These are phyloP conservation scores for Coriaria nepalensis DNA, from an alignment of 306 rosid species.

Conservation along the genomic window DNA sequence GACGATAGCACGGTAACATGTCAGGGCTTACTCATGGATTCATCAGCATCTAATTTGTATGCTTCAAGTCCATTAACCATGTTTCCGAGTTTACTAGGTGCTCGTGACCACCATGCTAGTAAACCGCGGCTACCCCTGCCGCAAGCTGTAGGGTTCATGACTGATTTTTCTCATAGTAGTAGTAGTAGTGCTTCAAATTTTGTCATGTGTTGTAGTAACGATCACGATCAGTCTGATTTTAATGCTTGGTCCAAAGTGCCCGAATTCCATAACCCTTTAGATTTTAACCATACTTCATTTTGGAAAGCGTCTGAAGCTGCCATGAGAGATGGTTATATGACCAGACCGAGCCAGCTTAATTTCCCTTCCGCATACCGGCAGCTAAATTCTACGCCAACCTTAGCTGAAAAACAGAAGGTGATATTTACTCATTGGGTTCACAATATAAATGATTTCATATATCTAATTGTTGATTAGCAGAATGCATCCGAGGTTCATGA, in stretches of 20 bases:
- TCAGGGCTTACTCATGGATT: constrained; percentile 50
- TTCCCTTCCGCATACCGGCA: constrained; percentile 55
- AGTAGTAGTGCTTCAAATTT: no score
- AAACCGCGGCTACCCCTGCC: constrained; percentile 30
- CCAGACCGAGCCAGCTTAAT: constrained; percentile 21
- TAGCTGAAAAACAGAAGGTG: constrained; percentile 69
- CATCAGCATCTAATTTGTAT: constrained; percentile 25
- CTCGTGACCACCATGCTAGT: constrained; percentile 14
- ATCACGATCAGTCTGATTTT: no score
- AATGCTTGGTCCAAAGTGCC: constrained; percentile 45
- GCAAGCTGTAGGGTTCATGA: no score
- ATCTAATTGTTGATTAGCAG: constrained; percentile 33
- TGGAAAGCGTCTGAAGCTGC: constrained; percentile 78
- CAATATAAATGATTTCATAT: constrained; percentile 7
- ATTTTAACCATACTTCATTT: constrained; percentile 65
- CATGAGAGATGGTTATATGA: constrained; percentile 34
- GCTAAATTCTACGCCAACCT: constrained; percentile 28
- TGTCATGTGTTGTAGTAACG: no score
- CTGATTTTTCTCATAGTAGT: no score
- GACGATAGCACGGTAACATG: constrained; percentile 49
- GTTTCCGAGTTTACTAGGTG: constrained; percentile 58
- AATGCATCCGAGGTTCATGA: constrained; percentile 57
- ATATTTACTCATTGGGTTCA: not conserved
- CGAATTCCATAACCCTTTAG: constrained; percentile 34
- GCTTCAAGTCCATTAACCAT: constrained; percentile 40